Evolutionary conservation across 106 monocot species (phyloP), one percentile per base, ranked within the genome.

Genomic region (Allium fistulosum): DNA sequence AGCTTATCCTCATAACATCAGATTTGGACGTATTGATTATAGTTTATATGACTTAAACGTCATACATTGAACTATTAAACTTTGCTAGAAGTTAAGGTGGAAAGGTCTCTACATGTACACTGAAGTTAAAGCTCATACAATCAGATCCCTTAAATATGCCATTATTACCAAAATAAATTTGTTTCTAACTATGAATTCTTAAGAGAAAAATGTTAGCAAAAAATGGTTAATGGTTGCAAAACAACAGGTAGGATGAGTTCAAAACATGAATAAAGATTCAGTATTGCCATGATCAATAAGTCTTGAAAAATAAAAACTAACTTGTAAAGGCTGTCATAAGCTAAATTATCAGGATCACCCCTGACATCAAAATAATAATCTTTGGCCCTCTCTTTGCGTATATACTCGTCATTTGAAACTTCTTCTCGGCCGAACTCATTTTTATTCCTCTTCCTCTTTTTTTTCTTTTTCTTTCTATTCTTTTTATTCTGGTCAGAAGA

Each of bases 341-440:
- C 81, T 79, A 95, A 72, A 76, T 91, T 95, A 84, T 95, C 95
- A 10, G 57, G 85, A 76, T 95, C 95, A 0, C 95, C 95, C 45
- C 57, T 75, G 47, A 62, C 79, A 76, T 95, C 95, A 26, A 95
- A 81, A 53, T 83, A 86, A 68, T 91, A 88, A 61, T 86, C 91
- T 69, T 90, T 94, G 9, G 66, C 76, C 7, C 69, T 72, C 70
- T 81, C 79, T 17, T 73, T 57, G 9, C 14, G 17, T 22, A 22
- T 8, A 15, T 15, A 18, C 18, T 78, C 80, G 7, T 71, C 75
- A 6, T 26, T 51, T 28, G 45, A 53, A 22, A 55, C 78, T 1
- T 69, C 67, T 7, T 65, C 57, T 13, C 4, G 10, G 48, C 47
- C 63, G 66, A 49, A 49, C 62, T 61, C 48, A 48, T 66, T 22